Percentiles rank a stretch among this genome's conserved stretches.
phyloP scores from a whole-genome alignment of 768 basidiomycete species.

The Neoboletus brunneissimus region DNA sequence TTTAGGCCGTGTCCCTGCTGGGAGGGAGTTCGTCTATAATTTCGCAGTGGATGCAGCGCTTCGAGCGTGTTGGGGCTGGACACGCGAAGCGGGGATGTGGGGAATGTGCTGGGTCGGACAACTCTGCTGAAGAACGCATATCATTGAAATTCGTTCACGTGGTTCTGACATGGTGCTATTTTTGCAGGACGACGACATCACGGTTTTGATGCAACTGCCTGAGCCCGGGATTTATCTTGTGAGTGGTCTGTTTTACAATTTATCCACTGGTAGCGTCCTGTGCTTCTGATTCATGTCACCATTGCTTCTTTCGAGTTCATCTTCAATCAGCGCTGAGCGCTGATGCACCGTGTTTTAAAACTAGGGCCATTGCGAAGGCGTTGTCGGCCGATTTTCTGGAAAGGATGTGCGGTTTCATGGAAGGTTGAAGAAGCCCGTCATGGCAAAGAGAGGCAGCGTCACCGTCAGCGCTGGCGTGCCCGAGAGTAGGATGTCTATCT shows the following conservation, averaged over 20 bases:
- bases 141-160: background rate
- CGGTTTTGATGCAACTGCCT: constrained; percentile 67
- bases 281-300: background rate
- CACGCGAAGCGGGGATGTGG: background rate
- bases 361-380: constrained; percentile 85
- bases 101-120: background rate
- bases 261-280: background rate
- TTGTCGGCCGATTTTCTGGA: constrained; percentile 72
- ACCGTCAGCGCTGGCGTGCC: background rate
- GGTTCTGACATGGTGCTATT: constrained; percentile 9
- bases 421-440: constrained; percentile 76
- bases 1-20: background rate
- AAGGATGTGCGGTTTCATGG: constrained; percentile 64
- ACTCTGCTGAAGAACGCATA: background rate
- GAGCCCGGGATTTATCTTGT: constrained; percentile 65
- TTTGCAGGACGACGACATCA: constrained; percentile 72
- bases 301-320: background rate
- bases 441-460: constrained; percentile 56
- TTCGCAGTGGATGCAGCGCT: too few relatives aligned
- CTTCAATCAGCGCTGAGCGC: constrained; percentile 1
- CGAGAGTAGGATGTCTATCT: constrained; percentile 18
- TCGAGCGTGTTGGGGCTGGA: too few relatives aligned
- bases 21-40: too few relatives aligned
- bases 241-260: constrained; percentile 21
- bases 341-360: background rate